Percentiles rank a stretch among this genome's conserved stretches.
Evolutionary conservation across 2,329 filamentous ascomycete genomes (phyloP).

Genomic region (Iodosphaeria phyllophila): DNA sequence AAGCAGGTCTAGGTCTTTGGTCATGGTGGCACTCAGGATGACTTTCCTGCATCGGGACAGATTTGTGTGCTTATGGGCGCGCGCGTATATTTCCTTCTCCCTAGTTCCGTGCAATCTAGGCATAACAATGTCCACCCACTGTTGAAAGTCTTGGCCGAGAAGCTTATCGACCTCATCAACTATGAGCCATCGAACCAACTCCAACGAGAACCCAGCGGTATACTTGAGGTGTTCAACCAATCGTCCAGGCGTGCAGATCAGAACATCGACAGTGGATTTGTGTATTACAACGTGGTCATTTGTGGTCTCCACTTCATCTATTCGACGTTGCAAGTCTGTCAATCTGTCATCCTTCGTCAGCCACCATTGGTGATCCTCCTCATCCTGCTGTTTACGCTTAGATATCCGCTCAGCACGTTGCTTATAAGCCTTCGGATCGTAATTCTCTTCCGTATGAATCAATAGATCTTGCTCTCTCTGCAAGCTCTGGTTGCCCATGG

Average conservation of each 20-base stretch:
- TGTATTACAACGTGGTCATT: constrained; percentile 46
- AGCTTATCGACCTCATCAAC: constrained; percentile 91
- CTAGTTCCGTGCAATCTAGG: constrained; percentile 34
- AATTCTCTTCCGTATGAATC: constrained; percentile 27
- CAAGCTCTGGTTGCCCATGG: constrained; percentile 65
- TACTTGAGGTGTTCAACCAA: constrained; percentile 79
- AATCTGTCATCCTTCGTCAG: constrained; percentile 14
- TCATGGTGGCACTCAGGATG: constrained; percentile 83
- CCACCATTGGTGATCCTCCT: constrained; percentile 17
- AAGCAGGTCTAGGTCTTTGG: constrained; percentile 64
- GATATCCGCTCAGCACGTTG: constrained; percentile 19
- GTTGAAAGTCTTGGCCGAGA: constrained; percentile 79
- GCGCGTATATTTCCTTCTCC: too few relatives aligned
- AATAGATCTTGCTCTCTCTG: constrained; percentile 36
- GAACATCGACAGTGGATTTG: constrained; percentile 61
- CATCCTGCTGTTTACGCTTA: constrained; percentile 18
- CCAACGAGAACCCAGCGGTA: constrained; percentile 65
- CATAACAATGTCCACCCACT: constrained; percentile 65
- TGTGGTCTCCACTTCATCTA: constrained; percentile 17
- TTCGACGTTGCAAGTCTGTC: constrained; percentile 9
- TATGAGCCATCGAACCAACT: constrained; percentile 69
- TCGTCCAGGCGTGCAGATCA: constrained; percentile 82
- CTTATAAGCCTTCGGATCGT: constrained; percentile 42
- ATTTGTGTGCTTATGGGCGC: constrained; percentile 33
- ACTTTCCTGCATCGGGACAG: constrained; percentile 52